Percentiles rank a stretch among this genome's conserved stretches.
Conservation (phyloP, 2,329 filamentous ascomycete genomes). For the Chrysoporthe puriensis region DNA sequence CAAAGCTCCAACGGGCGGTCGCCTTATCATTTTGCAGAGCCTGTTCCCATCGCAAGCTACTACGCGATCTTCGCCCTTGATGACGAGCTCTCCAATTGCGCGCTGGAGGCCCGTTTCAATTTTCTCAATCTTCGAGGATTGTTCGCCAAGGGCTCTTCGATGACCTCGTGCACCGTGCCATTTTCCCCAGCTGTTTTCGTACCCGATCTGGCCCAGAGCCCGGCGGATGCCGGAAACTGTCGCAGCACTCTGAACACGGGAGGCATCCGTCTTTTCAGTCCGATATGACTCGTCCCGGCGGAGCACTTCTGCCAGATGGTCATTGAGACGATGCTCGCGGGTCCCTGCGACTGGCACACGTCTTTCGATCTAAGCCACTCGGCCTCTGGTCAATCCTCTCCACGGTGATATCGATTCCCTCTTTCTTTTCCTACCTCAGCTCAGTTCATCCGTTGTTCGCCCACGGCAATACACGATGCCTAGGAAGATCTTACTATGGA, state of each 20-base stretch:
- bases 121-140: neutral
- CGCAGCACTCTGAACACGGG: neutral
- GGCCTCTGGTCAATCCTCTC: neutral
- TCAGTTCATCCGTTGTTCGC: neutral
- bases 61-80: neutral
- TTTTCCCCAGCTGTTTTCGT: neutral
- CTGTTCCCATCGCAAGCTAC: neutral
- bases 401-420: neutral
- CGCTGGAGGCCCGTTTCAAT: neutral
- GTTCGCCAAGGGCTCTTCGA: neutral
- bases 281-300: neutral
- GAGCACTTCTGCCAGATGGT: neutral
- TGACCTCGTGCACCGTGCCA: neutral
- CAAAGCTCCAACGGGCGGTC: neutral
- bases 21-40: neutral
- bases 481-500: neutral
- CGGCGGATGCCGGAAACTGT: neutral
- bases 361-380: neutral
- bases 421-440: neutral
- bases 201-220: neutral
- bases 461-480: slow-evolving; percentile 1
- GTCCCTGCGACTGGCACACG: neutral
- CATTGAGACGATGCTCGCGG: neutral
- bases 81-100: neutral
- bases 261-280: neutral